These are phyloP conservation scores for Tolypocladium capitatum DNA, from an alignment of 2,329 filamentous ascomycete species.

Conservation along the genomic window DNA sequence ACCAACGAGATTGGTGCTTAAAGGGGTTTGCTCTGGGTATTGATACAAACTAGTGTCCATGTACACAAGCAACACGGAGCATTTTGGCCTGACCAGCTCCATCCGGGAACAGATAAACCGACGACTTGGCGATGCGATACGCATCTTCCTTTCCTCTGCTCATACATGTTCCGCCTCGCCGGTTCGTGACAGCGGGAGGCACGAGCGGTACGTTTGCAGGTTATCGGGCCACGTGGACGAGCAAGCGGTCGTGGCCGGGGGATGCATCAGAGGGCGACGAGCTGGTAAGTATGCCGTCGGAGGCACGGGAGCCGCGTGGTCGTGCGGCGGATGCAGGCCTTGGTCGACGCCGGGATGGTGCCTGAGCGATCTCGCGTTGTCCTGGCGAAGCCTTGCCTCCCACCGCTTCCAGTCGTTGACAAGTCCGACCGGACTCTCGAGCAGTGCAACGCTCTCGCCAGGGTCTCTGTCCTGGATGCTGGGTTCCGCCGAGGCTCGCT, in stretches of 20 bases:
- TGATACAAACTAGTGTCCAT: neutral
- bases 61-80: neutral
- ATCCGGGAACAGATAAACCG: neutral
- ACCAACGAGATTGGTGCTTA: constrained; percentile 43
- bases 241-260: neutral
- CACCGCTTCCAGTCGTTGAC: constrained; percentile 25
- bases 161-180: neutral
- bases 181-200: no score
- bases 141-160: neutral
- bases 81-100: neutral
- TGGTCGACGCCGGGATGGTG: constrained; percentile 15
- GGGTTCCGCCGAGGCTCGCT: neutral
- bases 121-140: neutral
- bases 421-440: constrained; percentile 6
- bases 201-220: neutral
- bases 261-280: neutral
- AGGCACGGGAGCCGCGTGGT: neutral
- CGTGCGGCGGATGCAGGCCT: neutral
- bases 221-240: neutral
- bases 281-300: neutral
- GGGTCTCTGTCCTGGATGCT: neutral
- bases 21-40: neutral
- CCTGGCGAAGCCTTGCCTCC: constrained; percentile 21
- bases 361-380: constrained; percentile 14
- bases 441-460: neutral